Evolutionary conservation across 371 early-diverging fungal genomes (phyloP).

Genomic region (Rhizopus stolonifer): DNA sequence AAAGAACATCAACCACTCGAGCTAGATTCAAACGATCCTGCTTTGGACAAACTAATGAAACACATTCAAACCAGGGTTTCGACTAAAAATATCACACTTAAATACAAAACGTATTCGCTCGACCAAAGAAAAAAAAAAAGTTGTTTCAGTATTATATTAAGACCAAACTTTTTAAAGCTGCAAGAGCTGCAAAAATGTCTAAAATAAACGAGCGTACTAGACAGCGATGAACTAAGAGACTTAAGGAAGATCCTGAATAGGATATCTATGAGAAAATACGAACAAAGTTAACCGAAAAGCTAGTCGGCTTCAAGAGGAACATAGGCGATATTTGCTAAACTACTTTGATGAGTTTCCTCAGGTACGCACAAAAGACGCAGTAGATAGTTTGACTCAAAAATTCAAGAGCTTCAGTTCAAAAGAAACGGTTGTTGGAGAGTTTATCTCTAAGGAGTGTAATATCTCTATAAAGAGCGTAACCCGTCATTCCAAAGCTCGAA

Average conservation of each 20-base stretch:
- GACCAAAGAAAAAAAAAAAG: background rate
- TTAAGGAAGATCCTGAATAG: background rate
- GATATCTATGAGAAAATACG: background rate
- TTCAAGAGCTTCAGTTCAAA: constrained; percentile 9
- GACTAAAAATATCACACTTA: background rate
- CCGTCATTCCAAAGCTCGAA: constrained; percentile 51
- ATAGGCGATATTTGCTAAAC: background rate
- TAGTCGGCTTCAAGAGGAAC: background rate
- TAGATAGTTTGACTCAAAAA: background rate
- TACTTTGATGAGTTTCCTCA: constrained; percentile 1
- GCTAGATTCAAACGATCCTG: constrained; percentile 1
- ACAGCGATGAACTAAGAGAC: background rate
- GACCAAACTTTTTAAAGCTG: constrained; percentile 3
- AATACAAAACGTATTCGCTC: background rate
- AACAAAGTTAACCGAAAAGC: background rate
- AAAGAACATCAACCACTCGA: constrained; percentile 3
- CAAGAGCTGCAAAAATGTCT: constrained; percentile 3
- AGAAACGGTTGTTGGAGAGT: constrained; percentile 9
- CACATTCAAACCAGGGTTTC: background rate
- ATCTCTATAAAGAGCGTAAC: constrained; percentile 16
- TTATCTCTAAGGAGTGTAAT: constrained; percentile 7
- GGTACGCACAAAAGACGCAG: background rate
- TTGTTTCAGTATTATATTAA: constrained; percentile 1
- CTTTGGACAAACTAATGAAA: background rate
- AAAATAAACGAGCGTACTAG: background rate